Evolutionary conservation across 768 basidiomycete genomes (phyloP).

Genomic region (Strobilomyces dryophilus): DNA sequence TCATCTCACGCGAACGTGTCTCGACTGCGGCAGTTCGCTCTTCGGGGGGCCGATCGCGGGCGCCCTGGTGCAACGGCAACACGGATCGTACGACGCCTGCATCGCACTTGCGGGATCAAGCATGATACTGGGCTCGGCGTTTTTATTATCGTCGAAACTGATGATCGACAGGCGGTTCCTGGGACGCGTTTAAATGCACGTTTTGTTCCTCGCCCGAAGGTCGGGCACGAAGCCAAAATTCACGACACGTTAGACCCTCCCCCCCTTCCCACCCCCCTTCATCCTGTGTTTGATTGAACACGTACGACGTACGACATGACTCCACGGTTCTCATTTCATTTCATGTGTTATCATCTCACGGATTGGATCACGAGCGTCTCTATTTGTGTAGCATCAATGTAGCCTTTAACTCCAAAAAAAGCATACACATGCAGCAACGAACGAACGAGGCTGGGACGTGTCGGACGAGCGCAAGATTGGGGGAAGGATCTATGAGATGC

Average conservation of each 20-base stretch:
- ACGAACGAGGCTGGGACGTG: conserved; percentile 1
- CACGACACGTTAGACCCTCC: background rate
- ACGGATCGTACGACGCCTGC: conserved; percentile 47
- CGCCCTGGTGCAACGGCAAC: conserved; percentile 42
- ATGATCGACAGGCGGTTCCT: conserved; percentile 40
- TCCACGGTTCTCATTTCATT: background rate
- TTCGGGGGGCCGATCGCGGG: conserved; percentile 65
- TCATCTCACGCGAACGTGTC: background rate
- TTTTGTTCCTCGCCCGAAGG: background rate
- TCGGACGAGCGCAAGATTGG: background rate
- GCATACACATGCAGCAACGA: conserved; percentile 1
- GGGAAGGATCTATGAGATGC: conserved; percentile 20
- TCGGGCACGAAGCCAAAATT: background rate
- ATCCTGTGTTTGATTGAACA: too few relatives aligned
- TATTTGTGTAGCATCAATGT: conserved; percentile 26
- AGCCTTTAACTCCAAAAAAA: conserved; percentile 22
- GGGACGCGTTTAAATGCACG: conserved; percentile 41
- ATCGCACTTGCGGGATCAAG: conserved; percentile 59
- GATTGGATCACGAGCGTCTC: conserved; percentile 15
- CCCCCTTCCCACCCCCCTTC: too few relatives aligned
- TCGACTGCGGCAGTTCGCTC: conserved; percentile 42
- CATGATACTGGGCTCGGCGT: conserved; percentile 53
- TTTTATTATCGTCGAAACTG: conserved; percentile 50
- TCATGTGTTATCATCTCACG: conserved; percentile 1
- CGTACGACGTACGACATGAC: too few relatives aligned